Evolutionary conservation across 345 rosid species (phyloP), one percentile per base, ranked within the genome.

Genomic region (Populus pruinosa): DNA sequence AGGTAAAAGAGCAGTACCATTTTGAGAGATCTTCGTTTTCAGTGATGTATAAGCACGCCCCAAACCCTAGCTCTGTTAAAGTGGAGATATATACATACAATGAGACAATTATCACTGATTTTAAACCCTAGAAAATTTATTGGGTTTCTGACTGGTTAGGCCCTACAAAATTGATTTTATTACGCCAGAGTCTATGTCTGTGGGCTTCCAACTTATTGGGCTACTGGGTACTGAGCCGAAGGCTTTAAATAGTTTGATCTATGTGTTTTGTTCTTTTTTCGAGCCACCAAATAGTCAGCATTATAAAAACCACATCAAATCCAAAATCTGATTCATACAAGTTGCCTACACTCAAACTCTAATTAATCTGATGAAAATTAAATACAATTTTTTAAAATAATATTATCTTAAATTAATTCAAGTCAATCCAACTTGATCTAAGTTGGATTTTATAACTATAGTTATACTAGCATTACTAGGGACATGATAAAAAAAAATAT

Each of bases 91-190:
- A 73, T 73, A 39, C 25, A 39, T 39, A 39, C 36, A 33, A 56
- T 6, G 53, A 3, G 43, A 14, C 5, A 23, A 43, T 11, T 56
- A 9, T n/a, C 27, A 8, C 77, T 25, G 59, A 6, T 29, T 27
- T 43, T 18, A 63, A 74, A 74, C 77, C 77, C 77, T 74, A 74
- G 44, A 25, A 62, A n/a, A 14, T 21, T 35, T 29, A 41, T 13
- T 27, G 39, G 20, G 10, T 7, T 0, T 64, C 44, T 29, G 27
- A 23, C 70, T 5, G 8, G 31, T 65, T 64, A 31, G 29, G 61
- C 77, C 77, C 31, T 18, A 6, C 14, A 7, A 2, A 39, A 12
- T 16, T 62, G 38, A 5, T 17, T 59, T 71, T 53, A 71, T 49
- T 33, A 71, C 74, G 18, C 64, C 29, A 3, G 74, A 18, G 63